These are phyloP conservation scores for Gilbertella persicaria DNA, from an alignment of 371 early-diverging fungal species.

Conservation along the genomic window DNA sequence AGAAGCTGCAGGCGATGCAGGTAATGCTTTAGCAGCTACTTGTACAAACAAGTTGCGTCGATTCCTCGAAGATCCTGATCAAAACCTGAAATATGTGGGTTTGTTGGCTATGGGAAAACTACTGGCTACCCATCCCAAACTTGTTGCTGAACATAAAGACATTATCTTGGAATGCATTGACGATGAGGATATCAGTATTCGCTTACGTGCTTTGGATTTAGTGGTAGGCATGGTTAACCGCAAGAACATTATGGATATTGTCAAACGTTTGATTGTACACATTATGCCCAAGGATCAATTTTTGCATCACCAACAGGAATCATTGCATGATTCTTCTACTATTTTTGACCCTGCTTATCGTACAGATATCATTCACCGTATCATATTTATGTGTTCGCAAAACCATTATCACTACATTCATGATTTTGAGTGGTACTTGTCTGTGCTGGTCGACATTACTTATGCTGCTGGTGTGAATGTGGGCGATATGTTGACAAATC, in stretches of 20 bases:
- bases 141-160: constrained; percentile 83
- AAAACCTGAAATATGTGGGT: constrained; percentile 94
- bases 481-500: constrained; percentile 66
- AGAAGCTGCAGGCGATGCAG: constrained; percentile 62
- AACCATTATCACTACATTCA: constrained; percentile 81
- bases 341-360: constrained; percentile 79
- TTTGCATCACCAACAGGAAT: constrained; percentile 5
- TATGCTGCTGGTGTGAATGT: constrained; percentile 75
- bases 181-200: constrained; percentile 89
- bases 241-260: constrained; percentile 77
- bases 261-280: constrained; percentile 81
- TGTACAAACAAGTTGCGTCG: constrained; percentile 85
- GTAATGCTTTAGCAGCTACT: constrained; percentile 74
- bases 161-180: constrained; percentile 88
- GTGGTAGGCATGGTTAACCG: constrained; percentile 84
- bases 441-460: constrained; percentile 75
- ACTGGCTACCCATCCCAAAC: constrained; percentile 76
- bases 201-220: constrained; percentile 85
- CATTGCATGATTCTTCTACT: constrained; percentile 44
- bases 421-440: constrained; percentile 97
- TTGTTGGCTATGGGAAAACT: constrained; percentile 83
- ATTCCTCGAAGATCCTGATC: constrained; percentile 89
- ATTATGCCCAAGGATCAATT: constrained; percentile 50
- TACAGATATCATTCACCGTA: constrained; percentile 75
- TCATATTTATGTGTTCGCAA: constrained; percentile 80